Evolutionary conservation across 2,329 filamentous ascomycete genomes (phyloP).

Genomic region (Colletotrichum siamense): DNA sequence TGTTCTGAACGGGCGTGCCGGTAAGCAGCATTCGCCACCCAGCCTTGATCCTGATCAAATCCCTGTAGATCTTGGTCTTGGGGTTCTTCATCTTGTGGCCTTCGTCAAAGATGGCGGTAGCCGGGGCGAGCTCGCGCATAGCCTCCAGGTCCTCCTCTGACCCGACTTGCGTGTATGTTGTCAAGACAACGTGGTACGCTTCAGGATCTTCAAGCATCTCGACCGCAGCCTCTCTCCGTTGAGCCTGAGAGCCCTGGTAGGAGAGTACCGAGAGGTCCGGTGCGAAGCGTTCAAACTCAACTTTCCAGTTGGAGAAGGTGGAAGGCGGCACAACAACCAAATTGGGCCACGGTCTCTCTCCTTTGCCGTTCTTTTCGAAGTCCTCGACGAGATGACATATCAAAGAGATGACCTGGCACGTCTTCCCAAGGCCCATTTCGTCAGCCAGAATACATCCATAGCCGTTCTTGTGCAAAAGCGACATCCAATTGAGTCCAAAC

Average conservation of each 20-base stretch:
- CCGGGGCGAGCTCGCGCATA: constrained; percentile 53
- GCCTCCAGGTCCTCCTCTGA: constrained; percentile 55
- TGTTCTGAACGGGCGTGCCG: constrained; percentile 93
- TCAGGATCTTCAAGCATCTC: constrained; percentile 68
- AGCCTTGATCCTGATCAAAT: constrained; percentile 77
- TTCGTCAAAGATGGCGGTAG: constrained; percentile 83
- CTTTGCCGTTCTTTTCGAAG: constrained; percentile 39
- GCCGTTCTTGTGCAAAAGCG: constrained; percentile 77
- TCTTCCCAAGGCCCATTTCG: constrained; percentile 97
- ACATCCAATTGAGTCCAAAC: constrained; percentile 94
- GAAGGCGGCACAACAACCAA: constrained; percentile 91
- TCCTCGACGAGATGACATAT: constrained; percentile 81
- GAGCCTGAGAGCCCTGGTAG: constrained; percentile 68
- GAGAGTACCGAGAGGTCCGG: constrained; percentile 78
- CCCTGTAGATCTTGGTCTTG: constrained; percentile 80
- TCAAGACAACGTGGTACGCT: constrained; percentile 67
- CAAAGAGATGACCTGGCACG: constrained; percentile 93
- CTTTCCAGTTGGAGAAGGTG: constrained; percentile 94
- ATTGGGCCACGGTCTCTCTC: constrained; percentile 68
- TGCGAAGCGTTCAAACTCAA: constrained; percentile 88
- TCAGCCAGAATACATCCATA: constrained; percentile 93
- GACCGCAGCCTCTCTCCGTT: constrained; percentile 72
- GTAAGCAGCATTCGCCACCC: constrained; percentile 87
- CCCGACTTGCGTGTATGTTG: constrained; percentile 65
- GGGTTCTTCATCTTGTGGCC: constrained; percentile 93